Evolutionary conservation across 2,329 filamentous ascomycete species (phyloP).

Genomic region (Ceratocystis harringtonii): DNA sequence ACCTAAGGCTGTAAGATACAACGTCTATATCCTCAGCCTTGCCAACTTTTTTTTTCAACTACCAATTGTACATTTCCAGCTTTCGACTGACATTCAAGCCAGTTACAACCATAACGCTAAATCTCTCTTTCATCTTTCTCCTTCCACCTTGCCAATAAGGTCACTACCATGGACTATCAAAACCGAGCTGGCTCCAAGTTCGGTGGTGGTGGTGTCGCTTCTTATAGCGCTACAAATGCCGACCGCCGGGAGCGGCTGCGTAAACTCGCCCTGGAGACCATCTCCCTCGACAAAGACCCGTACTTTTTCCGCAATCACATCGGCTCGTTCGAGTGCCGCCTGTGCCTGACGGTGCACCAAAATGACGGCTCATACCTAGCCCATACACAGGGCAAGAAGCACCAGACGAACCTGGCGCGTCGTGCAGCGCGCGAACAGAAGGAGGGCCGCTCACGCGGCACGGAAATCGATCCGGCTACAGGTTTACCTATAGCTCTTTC

Average conservation of each 20-base stretch:
- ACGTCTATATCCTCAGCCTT: neutral
- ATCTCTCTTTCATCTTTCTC: neutral
- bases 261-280: conserved; percentile 95
- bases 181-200: conserved; percentile 97
- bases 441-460: conserved; percentile 52
- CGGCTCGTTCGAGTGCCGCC: conserved; percentile 90
- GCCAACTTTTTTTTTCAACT: neutral
- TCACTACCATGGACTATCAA: conserved; percentile 51
- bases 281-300: conserved; percentile 97
- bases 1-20: neutral
- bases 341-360: conserved; percentile 94
- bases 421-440: conserved; percentile 92
- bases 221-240: conserved; percentile 81
- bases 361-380: conserved; percentile 98
- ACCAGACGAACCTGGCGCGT: conserved; percentile 93
- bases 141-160: neutral
- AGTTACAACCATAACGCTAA: neutral
- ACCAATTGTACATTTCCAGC: neutral
- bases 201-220: conserved; percentile 91
- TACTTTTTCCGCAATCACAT: conserved; percentile 99
- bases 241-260: conserved; percentile 93
- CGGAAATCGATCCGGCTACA: conserved; percentile 51
- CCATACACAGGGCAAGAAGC: conserved; percentile 95
- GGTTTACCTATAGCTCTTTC: conserved; percentile 62
- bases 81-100: neutral